Evolutionary conservation across 768 basidiomycete genomes (phyloP), one percentile per base, ranked within the genome.

Genomic region (Pleurotus pulmonarius): DNA sequence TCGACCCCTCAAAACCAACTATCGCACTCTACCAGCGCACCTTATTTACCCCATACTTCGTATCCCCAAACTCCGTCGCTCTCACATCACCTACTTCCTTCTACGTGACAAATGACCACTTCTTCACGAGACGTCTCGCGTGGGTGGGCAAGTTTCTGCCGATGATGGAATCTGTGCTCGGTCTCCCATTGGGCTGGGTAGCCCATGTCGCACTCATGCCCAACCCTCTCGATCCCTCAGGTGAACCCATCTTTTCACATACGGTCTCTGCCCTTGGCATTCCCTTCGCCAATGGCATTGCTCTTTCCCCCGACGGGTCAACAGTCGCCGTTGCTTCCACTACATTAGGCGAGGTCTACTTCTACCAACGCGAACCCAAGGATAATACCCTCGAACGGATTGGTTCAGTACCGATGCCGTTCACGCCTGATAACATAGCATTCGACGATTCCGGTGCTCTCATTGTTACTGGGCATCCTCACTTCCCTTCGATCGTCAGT

Each of bases 61-160:
- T 85, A 26, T 76, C 87, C 8, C 85, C 88, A 24, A 91, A 91
- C 64, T 73, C 84, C 3, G 65, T 91, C 57, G 82, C 87, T 15
- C 67, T 87, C 29, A 85, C 87, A 7, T 81, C 85, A 43, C 81
- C 84, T 1, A 77, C 80, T 56, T 80, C 85, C 1, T 90, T 91
- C 67, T 90, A 85, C 63, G 77, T 90, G 48, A 80, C 81, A 41
- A 87, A 91, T 64, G 89, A 91, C 65, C 89, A 91, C 62, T 68
- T 81, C 37, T 65, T 88, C 63, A 88, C 86, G 2, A 78, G 85
- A 6, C 82, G 88, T 12, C 70, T 83, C 16, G 83, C 83, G 0
- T 63, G 68, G 29, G 39, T 86, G n/a, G 83, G 83, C 7, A 68
- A 70, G 41, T 56, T 83, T 22, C 61, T 84, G 0, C 81, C 87